Percentiles rank a stretch among this genome's conserved stretches.
These are phyloP conservation scores for Cordyceps javanica DNA, from an alignment of 2,329 filamentous ascomycete genomes.

Conservation along the genomic window DNA sequence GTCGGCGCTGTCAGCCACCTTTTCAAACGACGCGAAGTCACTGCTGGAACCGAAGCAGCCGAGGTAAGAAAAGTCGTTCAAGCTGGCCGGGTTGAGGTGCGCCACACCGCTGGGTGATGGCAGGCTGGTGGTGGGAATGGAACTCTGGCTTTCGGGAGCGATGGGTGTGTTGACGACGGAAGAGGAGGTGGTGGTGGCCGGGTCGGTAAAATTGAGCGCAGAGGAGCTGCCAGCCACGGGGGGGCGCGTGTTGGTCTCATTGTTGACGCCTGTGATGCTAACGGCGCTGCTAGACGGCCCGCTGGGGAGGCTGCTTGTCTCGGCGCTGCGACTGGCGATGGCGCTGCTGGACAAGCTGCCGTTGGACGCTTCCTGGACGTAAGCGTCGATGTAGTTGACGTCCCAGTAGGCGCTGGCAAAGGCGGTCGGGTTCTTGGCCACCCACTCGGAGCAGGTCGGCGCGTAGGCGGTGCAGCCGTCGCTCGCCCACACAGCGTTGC, in stretches of 20 bases:
- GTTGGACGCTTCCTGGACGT: slow-evolving; percentile 18
- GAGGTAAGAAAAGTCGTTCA: slow-evolving; percentile 29
- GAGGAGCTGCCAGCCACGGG: background rate
- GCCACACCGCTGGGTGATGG: slow-evolving; percentile 7
- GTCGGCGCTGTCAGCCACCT: slow-evolving; percentile 21
- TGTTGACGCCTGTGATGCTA: background rate
- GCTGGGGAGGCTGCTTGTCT: background rate
- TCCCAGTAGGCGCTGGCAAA: slow-evolving; percentile 44
- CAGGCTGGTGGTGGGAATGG: slow-evolving; percentile 7
- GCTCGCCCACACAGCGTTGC: slow-evolving; percentile 35
- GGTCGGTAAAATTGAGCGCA: slow-evolving; percentile 17
- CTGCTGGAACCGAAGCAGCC: slow-evolving; percentile 37
- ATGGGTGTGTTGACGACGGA: background rate
- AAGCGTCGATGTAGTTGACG: slow-evolving; percentile 49
- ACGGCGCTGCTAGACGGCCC: background rate
- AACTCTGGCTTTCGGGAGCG: background rate
- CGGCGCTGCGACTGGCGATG: background rate
- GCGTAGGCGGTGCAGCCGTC: slow-evolving; percentile 2
- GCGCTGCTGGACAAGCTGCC: background rate
- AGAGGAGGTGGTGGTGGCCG: slow-evolving; percentile 7
- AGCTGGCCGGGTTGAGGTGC: slow-evolving; percentile 25
- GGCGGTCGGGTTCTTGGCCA: slow-evolving; percentile 37
- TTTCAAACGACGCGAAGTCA: slow-evolving; percentile 30
- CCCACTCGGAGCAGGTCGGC: slow-evolving; percentile 36
- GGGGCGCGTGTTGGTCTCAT: background rate